phyloP scores from a whole-genome alignment of 2,329 filamentous ascomycete species.

The Colletotrichum higginsianum region DNA sequence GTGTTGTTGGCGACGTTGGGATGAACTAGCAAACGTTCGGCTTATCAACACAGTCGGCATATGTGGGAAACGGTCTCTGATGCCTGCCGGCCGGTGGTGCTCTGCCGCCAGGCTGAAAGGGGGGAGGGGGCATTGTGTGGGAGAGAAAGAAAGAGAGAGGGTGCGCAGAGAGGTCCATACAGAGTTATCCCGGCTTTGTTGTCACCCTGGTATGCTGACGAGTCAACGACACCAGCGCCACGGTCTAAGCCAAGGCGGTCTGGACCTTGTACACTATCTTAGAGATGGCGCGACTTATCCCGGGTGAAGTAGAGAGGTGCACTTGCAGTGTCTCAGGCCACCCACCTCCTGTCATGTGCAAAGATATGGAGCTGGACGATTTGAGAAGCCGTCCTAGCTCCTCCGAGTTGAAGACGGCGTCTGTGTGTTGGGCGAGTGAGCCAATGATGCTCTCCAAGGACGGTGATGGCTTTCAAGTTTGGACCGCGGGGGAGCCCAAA shows the following conservation, averaged over 20 bases:
- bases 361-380: conserved; percentile 11
- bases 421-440: conserved; percentile 2
- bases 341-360: conserved; percentile 29
- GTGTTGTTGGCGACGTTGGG: conserved; percentile 5
- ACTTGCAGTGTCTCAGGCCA: conserved; percentile 34
- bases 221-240: neutral
- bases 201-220: conserved; percentile 11
- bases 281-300: conserved; percentile 25
- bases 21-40: conserved; percentile 23
- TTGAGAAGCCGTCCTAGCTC: conserved; percentile 4
- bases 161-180: neutral
- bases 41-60: neutral
- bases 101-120: no score
- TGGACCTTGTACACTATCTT: conserved; percentile 3
- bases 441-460: conserved; percentile 18
- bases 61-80: conserved; percentile 43
- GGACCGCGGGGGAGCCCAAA: conserved; percentile 2
- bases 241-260: neutral
- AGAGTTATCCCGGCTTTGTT: conserved; percentile 13
- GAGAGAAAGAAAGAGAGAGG: neutral
- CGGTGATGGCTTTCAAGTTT: neutral
- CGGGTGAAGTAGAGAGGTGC: neutral
- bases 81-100: conserved; percentile 44
- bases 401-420: conserved; percentile 5
- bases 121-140: no score